phyloP scores from a whole-genome alignment of 345 rosid genomes.

The Gossypium longicalyx region DNA sequence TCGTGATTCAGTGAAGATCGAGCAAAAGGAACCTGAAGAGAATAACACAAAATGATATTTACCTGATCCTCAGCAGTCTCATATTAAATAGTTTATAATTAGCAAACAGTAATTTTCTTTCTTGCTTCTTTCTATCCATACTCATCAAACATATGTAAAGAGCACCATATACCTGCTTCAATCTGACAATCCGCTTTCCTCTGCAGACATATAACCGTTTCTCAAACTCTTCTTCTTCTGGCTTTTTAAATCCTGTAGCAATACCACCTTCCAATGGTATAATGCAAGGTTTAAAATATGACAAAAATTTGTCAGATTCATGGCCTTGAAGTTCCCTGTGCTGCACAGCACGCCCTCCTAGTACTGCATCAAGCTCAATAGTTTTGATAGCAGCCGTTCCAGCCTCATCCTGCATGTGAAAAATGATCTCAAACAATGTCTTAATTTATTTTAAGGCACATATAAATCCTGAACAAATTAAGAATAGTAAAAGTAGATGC shows the following conservation, averaged over 20 bases:
- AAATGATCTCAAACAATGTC: constrained; percentile 10
- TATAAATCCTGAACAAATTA: constrained; percentile 1
- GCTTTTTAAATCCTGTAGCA: constrained; percentile 84
- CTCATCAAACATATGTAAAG: constrained; percentile 4
- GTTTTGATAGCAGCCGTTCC: constrained; percentile 98
- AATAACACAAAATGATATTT: constrained; percentile 24
- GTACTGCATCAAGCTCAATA: constrained; percentile 89
- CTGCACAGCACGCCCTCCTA: constrained; percentile 99
- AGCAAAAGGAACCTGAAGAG: constrained; percentile 82
- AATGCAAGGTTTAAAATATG: constrained; percentile 95
- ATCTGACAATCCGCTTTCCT: constrained; percentile 83
- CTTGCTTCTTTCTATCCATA: not conserved
- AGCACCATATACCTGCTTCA: constrained; percentile 74
- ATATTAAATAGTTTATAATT: constrained; percentile 1
- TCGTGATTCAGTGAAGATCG: constrained; percentile 95
- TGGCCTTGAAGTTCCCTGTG: constrained; percentile 96
- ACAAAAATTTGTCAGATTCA: constrained; percentile 95
- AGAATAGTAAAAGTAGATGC: constrained; percentile 7
- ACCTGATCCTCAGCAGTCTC: constrained; percentile 16
- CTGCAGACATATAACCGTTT: constrained; percentile 76
- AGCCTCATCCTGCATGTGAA: constrained; percentile 76
- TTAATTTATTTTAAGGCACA: constrained; percentile 15
- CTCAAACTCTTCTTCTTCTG: constrained; percentile 88
- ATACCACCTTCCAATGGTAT: constrained; percentile 96
- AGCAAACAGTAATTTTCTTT: not conserved